Conservation (phyloP, 352 stramenopile species). For the Pythium diclinum region DNA sequence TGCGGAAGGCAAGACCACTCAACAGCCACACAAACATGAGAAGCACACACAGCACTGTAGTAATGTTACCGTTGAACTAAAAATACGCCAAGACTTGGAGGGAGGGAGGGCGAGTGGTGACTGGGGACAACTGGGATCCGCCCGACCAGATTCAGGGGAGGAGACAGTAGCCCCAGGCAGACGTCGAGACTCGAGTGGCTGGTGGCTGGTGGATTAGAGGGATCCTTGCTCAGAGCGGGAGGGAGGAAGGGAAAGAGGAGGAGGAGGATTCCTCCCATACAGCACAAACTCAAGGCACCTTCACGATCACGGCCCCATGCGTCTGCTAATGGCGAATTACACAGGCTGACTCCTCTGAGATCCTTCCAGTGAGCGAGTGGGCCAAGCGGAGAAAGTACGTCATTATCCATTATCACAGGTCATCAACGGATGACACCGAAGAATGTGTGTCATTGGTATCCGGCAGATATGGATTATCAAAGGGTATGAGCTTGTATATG, state of each 20-base stretch:
- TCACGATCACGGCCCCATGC: not conserved
- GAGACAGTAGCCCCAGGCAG: not conserved
- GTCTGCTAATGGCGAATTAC: no score
- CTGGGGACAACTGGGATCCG: not conserved
- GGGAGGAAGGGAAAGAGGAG: not conserved
- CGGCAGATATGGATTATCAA: not conserved
- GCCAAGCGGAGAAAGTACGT: not conserved
- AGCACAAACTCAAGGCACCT: no score
- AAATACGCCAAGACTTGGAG: not conserved
- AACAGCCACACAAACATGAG: not conserved
- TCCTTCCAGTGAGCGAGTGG: no score
- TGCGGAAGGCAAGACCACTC: not conserved
- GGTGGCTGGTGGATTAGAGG: not conserved
- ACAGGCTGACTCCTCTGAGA: no score
- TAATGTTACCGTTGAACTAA: not conserved
- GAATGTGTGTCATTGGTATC: no score
- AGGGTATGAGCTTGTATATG: not conserved
- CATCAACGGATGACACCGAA: no score
- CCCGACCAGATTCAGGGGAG: not conserved
- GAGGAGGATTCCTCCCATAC: not conserved
- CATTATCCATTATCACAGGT: not conserved
- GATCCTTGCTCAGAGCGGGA: not conserved
- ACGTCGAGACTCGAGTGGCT: not conserved
- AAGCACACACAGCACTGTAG: not conserved
- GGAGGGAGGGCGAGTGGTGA: not conserved